A percentile compares a stretch with the other conserved stretches of the same genome.
These are phyloP conservation scores for Penicillium sp. DNA, from an alignment of 2,329 filamentous ascomycete genomes.

Conservation along the genomic window DNA sequence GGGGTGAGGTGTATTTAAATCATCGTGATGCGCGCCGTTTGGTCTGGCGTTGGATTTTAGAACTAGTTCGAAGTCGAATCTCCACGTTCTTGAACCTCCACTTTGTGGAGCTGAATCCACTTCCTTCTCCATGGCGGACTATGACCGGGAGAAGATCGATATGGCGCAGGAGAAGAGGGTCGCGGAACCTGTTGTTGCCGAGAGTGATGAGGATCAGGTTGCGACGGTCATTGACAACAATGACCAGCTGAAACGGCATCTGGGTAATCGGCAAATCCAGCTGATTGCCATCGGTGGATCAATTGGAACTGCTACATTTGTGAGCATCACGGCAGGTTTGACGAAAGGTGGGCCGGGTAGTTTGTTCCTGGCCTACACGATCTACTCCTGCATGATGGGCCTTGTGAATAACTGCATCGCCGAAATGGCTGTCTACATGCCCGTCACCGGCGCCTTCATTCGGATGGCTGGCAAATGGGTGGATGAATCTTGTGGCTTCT, in stretches of 20 bases:
- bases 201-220: background rate
- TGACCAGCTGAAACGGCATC: constrained; percentile 12
- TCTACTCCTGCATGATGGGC: constrained; percentile 33
- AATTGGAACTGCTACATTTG: constrained; percentile 43
- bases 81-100: background rate
- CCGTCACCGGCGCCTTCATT: constrained; percentile 45
- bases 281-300: constrained; percentile 42
- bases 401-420: constrained; percentile 45
- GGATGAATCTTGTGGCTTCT: constrained; percentile 49
- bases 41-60: background rate
- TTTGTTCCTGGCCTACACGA: constrained; percentile 40
- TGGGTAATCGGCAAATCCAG: constrained; percentile 17
- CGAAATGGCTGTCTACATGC: constrained; percentile 50
- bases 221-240: constrained; percentile 10
- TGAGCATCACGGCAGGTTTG: constrained; percentile 40
- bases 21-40: background rate
- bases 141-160: background rate
- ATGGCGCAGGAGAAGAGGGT: background rate
- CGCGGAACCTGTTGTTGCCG: background rate
- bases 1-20: constrained; percentile 3
- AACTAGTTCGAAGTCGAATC: no score
- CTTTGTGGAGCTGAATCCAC: background rate
- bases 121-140: background rate
- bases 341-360: constrained; percentile 40
- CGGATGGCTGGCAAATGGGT: constrained; percentile 49